phyloP scores from a whole-genome alignment of 768 basidiomycete genomes.

The Mycena vitilis region DNA sequence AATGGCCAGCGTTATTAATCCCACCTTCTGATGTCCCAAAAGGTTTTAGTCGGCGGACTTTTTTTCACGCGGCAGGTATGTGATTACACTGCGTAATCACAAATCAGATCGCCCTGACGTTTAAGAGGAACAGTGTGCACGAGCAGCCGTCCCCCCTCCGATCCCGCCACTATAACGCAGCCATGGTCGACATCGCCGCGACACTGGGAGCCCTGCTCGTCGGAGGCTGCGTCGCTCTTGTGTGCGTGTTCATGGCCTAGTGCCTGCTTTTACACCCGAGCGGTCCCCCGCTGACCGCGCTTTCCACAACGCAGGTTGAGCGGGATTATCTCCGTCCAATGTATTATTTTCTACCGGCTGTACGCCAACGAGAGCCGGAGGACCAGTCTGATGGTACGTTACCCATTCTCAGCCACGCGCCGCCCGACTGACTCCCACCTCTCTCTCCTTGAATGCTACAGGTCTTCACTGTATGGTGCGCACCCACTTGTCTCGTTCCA shows the following conservation, averaged over 20 bases:
- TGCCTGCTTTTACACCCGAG: not conserved
- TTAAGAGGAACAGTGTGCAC: too few species aligned
- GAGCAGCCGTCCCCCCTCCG: not conserved
- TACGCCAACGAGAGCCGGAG: constrained; percentile 29
- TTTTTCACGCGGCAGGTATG: too few species aligned
- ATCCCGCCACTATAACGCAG: not conserved
- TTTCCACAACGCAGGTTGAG: constrained; percentile 27
- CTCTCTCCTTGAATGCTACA: not conserved
- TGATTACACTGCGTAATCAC: too few species aligned
- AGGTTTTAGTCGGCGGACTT: too few species aligned
- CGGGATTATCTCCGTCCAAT: constrained; percentile 36
- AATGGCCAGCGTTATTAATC: too few species aligned
- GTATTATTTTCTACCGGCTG: constrained; percentile 34
- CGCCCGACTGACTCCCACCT: too few species aligned
- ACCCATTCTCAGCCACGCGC: too few species aligned
- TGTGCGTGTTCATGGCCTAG: constrained; percentile 21
- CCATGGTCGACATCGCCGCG: constrained; percentile 27
- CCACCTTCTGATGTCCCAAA: too few species aligned
- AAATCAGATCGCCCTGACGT: too few species aligned
- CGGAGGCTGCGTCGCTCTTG: constrained; percentile 32
- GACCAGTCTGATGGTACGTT: constrained; percentile 28
- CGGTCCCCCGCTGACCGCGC: too few species aligned
- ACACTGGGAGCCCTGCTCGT: constrained; percentile 36
- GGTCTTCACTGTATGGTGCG: constrained; percentile 30
- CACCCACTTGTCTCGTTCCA: too few species aligned